Evolutionary conservation across 441 rosid species (phyloP).

Genomic region (Geranium incanum): DNA sequence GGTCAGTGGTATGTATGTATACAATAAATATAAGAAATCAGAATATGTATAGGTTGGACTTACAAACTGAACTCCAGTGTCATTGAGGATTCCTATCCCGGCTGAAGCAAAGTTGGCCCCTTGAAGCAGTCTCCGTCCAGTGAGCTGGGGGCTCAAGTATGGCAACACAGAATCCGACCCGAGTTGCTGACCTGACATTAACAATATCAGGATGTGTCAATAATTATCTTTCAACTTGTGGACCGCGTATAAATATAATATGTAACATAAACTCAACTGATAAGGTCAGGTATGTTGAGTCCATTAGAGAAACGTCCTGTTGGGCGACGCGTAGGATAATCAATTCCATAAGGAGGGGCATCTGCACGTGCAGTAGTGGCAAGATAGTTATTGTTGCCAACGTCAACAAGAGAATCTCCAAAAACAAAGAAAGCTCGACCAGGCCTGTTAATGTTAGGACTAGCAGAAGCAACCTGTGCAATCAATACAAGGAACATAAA

Average conservation of each 20-base stretch:
- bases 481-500: not conserved
- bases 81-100: not conserved
- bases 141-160: not conserved
- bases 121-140: not conserved
- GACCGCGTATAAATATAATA: not conserved
- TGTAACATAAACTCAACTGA: not conserved
- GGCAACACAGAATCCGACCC: not conserved
- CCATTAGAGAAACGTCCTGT: not conserved
- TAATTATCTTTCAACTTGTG: not conserved
- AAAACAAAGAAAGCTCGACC: not conserved
- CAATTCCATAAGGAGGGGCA: not conserved
- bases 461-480: not conserved
- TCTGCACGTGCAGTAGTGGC: not conserved
- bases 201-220: not conserved
- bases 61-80: not conserved
- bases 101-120: not conserved
- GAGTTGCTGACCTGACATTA: not conserved
- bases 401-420: not conserved
- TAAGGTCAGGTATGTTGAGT: not conserved
- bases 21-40: not conserved
- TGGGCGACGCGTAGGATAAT: not conserved
- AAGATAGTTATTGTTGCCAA: not conserved
- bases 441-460: not conserved
- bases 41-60: not conserved
- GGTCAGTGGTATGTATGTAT: not conserved